phyloP scores from a whole-genome alignment of 2,329 filamentous ascomycete genomes.

The Paraconiothyrium brasiliense region DNA sequence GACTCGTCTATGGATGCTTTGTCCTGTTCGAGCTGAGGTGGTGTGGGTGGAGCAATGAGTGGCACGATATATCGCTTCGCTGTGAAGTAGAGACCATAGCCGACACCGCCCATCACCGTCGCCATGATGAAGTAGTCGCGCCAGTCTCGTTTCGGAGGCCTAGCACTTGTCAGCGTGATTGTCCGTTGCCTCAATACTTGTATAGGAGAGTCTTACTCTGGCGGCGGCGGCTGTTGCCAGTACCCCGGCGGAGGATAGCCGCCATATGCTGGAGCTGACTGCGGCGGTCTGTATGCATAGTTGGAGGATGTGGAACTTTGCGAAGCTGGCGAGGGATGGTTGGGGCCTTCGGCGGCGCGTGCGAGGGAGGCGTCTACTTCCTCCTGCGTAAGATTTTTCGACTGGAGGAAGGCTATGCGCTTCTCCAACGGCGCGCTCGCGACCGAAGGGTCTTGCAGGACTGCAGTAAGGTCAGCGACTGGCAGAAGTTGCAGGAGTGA shows the following conservation, averaged over 20 bases:
- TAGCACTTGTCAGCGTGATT: slow-evolving; percentile 32
- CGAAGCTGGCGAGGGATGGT: slow-evolving; percentile 58
- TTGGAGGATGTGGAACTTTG: slow-evolving; percentile 52
- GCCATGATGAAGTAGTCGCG: slow-evolving; percentile 99
- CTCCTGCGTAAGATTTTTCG: slow-evolving; percentile 96
- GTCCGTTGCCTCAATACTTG: background rate
- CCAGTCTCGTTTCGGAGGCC: slow-evolving; percentile 85
- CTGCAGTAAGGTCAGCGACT: slow-evolving; percentile 57
- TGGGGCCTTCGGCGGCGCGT: slow-evolving; percentile 69
- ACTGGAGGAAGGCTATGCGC: slow-evolving; percentile 89
- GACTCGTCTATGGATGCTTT: slow-evolving; percentile 92
- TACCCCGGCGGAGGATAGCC: slow-evolving; percentile 62
- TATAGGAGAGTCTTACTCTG: slow-evolving; percentile 54
- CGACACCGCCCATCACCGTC: slow-evolving; percentile 87
- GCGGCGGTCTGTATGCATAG: slow-evolving; percentile 58
- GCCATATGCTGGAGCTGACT: slow-evolving; percentile 59
- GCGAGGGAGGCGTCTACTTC: slow-evolving; percentile 88
- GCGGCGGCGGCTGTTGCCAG: slow-evolving; percentile 63
- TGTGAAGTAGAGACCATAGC: slow-evolving; percentile 87
- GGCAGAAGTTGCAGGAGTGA: slow-evolving; percentile 16
- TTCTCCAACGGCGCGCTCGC: slow-evolving; percentile 90
- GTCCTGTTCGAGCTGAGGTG: slow-evolving; percentile 91
- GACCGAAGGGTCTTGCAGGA: slow-evolving; percentile 94
- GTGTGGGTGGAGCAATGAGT: slow-evolving; percentile 90
- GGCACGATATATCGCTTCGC: slow-evolving; percentile 91